Conservation (phyloP, 768 basidiomycete species). For the Cytidiella melzeri region DNA sequence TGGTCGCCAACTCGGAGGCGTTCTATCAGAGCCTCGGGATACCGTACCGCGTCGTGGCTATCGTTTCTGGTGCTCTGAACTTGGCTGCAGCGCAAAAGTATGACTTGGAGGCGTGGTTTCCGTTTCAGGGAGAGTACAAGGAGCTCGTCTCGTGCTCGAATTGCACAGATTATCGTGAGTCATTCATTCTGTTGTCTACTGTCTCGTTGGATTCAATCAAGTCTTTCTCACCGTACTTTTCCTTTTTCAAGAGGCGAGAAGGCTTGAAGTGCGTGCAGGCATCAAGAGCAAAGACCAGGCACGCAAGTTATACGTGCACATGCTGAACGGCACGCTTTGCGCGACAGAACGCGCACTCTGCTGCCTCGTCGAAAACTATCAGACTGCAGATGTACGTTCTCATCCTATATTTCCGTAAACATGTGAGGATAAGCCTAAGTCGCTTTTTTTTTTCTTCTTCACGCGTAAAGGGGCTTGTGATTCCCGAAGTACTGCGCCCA, state of each 20-base stretch:
- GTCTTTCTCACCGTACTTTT: not conserved
- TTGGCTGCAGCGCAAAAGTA: slow-evolving; percentile 96
- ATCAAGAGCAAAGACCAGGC: slow-evolving; percentile 87
- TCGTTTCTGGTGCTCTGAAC: slow-evolving; percentile 95
- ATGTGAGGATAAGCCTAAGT: not conserved
- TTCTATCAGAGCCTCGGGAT: slow-evolving; percentile 95
- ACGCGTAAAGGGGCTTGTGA: slow-evolving; percentile 89
- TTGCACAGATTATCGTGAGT: slow-evolving; percentile 98
- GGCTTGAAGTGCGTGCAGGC: slow-evolving; percentile 90
- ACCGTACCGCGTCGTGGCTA: slow-evolving; percentile 88
- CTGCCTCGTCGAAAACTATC: slow-evolving; percentile 98
- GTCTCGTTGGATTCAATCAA: too few relatives aligned
- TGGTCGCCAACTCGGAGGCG: slow-evolving; percentile 84
- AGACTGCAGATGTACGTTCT: slow-evolving; percentile 81
- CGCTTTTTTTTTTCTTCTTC: too few relatives aligned
- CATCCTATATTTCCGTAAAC: too few relatives aligned
- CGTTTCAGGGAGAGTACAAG: slow-evolving; percentile 94
- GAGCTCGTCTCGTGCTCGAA: slow-evolving; percentile 97
- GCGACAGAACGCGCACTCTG: slow-evolving; percentile 96
- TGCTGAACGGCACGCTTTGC: slow-evolving; percentile 97
- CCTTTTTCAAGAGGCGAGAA: slow-evolving; percentile 66
- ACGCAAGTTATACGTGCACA: slow-evolving; percentile 93
- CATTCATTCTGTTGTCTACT: not conserved
- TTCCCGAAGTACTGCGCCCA: slow-evolving; percentile 85
- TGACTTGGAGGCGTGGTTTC: slow-evolving; percentile 99